These are phyloP conservation scores for Starmera dryadoides DNA, from an alignment of 805 yeast species.

Conservation along the genomic window DNA sequence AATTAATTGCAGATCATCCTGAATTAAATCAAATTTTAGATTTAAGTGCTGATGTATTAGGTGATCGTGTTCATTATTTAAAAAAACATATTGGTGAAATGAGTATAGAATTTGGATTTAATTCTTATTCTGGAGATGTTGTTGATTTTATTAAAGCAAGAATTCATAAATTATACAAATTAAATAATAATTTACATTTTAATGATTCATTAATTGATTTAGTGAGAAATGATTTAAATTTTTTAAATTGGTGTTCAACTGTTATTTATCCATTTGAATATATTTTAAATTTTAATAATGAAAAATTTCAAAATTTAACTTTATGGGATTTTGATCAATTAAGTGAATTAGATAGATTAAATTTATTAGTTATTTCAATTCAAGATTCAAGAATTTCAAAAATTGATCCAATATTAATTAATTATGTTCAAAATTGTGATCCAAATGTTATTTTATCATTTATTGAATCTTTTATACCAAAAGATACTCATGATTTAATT, in stretches of 20 bases:
- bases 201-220: constrained; percentile 18
- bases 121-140: neutral
- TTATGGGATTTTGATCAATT: constrained; percentile 19
- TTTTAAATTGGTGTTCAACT: constrained; percentile 21
- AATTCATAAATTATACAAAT: constrained; percentile 2
- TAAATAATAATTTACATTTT: constrained; percentile 2
- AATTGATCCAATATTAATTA: neutral
- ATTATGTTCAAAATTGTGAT: neutral
- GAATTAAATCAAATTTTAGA: neutral
- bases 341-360: constrained; percentile 8
- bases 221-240: constrained; percentile 2
- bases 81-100: neutral
- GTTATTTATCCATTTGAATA: constrained; percentile 23
- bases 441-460: neutral
- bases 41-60: neutral
- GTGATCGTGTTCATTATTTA: neutral
- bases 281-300: constrained; percentile 11
- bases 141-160: constrained; percentile 6
- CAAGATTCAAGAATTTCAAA: neutral
- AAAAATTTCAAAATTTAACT: constrained; percentile 2
- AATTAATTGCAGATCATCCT: neutral
- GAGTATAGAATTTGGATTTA: neutral
- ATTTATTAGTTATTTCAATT: constrained; percentile 7
- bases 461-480: neutral
- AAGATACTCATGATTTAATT: neutral